These are phyloP conservation scores for Hansenula sp. DNA, from an alignment of 1,139 yeast genomes.

Conservation along the genomic window DNA sequence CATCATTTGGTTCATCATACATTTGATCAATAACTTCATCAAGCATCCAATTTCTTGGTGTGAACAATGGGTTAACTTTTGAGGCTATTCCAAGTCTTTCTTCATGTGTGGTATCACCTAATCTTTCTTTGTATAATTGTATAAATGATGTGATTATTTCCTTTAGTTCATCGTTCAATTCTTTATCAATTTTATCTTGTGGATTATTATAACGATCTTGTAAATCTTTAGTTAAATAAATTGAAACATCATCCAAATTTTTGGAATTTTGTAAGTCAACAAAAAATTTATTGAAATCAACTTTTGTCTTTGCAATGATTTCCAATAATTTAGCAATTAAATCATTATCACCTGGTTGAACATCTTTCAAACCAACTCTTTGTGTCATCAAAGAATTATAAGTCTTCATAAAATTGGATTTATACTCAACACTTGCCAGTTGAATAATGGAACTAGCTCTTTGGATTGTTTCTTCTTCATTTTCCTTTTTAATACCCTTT, in stretches of 20 bases:
- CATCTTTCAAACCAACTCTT: constrained; percentile 60
- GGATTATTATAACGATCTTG: constrained; percentile 14
- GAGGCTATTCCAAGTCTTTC: constrained; percentile 39
- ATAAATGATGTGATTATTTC: constrained; percentile 35
- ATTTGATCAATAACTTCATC: constrained; percentile 68
- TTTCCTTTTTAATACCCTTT: constrained; percentile 36
- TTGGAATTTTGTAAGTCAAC: constrained; percentile 48
- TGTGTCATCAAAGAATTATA: constrained; percentile 59
- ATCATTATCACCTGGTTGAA: constrained; percentile 40
- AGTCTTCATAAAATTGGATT: constrained; percentile 53
- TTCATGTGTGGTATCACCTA: constrained; percentile 35
- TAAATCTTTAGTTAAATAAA: constrained; percentile 32
- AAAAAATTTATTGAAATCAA: constrained; percentile 83
- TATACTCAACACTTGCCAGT: constrained; percentile 62
- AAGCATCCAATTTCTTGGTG: constrained; percentile 83
- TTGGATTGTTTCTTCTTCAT: constrained; percentile 48
- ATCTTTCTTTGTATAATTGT: constrained; percentile 32
- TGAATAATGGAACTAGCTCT: constrained; percentile 68
- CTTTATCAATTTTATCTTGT: constrained; percentile 25
- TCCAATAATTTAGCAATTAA: constrained; percentile 40
- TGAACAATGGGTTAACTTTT: constrained; percentile 66
- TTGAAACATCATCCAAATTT: constrained; percentile 28
- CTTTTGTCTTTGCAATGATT: constrained; percentile 54
- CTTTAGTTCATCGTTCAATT: constrained; percentile 27
- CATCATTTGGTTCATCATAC: constrained; percentile 25